Evolutionary conservation across 1,284 basidiomycete genomes (phyloP), one percentile per base, ranked within the genome.

Genomic region (Cystobasidium sp.): DNA sequence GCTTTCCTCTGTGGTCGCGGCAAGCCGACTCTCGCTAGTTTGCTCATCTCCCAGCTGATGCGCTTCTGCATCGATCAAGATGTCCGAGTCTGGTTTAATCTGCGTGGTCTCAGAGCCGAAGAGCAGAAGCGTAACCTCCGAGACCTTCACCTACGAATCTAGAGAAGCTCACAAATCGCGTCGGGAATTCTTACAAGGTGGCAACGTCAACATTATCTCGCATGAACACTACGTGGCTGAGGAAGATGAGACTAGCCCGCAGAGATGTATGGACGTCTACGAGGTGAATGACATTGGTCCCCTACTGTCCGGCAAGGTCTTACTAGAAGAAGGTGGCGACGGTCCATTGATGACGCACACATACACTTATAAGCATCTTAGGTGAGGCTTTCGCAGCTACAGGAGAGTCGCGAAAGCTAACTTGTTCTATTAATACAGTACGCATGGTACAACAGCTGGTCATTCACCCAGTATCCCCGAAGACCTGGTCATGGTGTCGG

Each of bases 301-400:
- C 0, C 24, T 73, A 37, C n/a, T 65, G 6, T 16, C 37, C 8
- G 70, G 70, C 4, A 56, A 20, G 14, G 43, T 66, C 7, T 10
- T 65, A 6, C 31, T 73, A 5, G 70, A 55, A 49, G 62, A 73
- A 20, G 70, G 70, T n/a, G 70, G 70, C n/a, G 70, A 73, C 20
- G 70, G 70, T 3, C 70, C 70, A 4, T 31, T 56, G 14, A 22
- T 44, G 1, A 47, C 63, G 12, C 52, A 73, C 46, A 52, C 70
- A 24, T 73, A 58, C 62, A 63, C 53, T 18, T 73, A 73, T 53
- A 64, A 61, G 51, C 37, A 20, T 31, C 10, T 68, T 4, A 58
- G 66, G 66, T 59, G n/a, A 20, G 66, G 6, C 10, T 24, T 24
- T 12, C 3, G 46, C 3, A 49, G 12, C 12, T n/a, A 44, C 59